These are phyloP conservation scores for Pestalotiopsis sp. DNA, from an alignment of 2,329 filamentous ascomycete species.

Conservation along the genomic window DNA sequence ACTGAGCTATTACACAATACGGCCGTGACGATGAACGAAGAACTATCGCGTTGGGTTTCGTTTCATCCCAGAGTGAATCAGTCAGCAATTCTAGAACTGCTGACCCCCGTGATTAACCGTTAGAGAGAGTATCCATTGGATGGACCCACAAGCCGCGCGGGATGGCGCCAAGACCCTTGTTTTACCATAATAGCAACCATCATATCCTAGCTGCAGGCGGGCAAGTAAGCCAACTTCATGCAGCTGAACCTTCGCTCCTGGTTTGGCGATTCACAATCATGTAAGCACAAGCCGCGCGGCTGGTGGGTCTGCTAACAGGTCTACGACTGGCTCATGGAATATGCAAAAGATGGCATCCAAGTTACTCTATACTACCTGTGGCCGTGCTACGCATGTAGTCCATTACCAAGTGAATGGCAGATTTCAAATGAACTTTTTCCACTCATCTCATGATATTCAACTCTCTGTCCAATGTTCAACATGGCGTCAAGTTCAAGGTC, in stretches of 20 bases:
- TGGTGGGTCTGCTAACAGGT: neutral
- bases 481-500: neutral
- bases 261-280: neutral
- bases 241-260: neutral
- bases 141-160: constrained; percentile 26
- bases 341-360: no score
- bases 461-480: neutral
- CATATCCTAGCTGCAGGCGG: neutral
- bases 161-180: constrained; percentile 10
- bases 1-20: no score
- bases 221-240: neutral
- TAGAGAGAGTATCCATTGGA: neutral
- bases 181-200: no score
- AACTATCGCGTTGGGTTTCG: no score
- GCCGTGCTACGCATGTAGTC: no score
- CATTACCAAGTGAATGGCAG: no score
- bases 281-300: neutral
- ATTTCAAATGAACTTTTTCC: neutral
- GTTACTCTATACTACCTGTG: no score
- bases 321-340: neutral
- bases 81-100: no score
- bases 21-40: no score
- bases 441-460: neutral
- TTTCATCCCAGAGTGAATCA: no score
- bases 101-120: neutral